Evolutionary conservation across 2,329 filamentous ascomycete genomes (phyloP).

Genomic region (Monosporascus sp.): DNA sequence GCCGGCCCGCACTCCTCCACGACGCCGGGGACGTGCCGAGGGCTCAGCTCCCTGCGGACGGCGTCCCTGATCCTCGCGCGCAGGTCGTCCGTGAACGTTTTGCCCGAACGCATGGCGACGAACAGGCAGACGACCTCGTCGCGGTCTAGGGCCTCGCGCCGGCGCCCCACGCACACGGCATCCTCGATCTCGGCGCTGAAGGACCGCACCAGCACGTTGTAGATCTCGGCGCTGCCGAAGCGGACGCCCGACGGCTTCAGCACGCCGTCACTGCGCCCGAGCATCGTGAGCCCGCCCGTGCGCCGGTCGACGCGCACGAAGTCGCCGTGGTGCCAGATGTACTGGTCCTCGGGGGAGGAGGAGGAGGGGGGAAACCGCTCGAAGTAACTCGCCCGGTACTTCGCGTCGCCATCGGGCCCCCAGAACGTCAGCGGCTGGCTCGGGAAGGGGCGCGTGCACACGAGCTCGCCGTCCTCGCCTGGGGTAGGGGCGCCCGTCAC

Average conservation of each 20-base stretch:
- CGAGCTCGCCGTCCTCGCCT: constrained; percentile 76
- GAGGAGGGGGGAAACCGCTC: constrained; percentile 62
- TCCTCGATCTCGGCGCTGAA: constrained; percentile 77
- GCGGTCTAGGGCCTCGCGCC: constrained; percentile 57
- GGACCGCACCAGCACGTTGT: constrained; percentile 83
- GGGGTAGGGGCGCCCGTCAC: constrained; percentile 50
- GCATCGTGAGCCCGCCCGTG: constrained; percentile 80
- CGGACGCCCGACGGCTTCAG: constrained; percentile 87
- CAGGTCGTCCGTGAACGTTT: constrained; percentile 54
- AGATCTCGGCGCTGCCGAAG: constrained; percentile 93
- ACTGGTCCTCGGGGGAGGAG: constrained; percentile 18
- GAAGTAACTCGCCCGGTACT: constrained; percentile 84
- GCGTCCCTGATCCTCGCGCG: constrained; percentile 58
- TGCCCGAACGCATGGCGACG: constrained; percentile 64
- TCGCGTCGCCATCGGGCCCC: constrained; percentile 63
- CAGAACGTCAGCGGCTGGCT: constrained; percentile 90
- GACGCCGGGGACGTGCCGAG: constrained; percentile 80
- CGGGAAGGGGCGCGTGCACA: constrained; percentile 82
- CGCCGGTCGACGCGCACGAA: constrained; percentile 68
- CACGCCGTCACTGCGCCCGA: constrained; percentile 87
- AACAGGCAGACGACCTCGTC: constrained; percentile 91
- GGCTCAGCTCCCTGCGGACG: constrained; percentile 74
- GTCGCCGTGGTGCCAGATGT: constrained; percentile 89
- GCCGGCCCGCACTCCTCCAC: constrained; percentile 66
- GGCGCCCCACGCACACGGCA: constrained; percentile 78